These are phyloP conservation scores for Leptodontidium sp. DNA, from an alignment of 2,329 filamentous ascomycete genomes.

Conservation along the genomic window DNA sequence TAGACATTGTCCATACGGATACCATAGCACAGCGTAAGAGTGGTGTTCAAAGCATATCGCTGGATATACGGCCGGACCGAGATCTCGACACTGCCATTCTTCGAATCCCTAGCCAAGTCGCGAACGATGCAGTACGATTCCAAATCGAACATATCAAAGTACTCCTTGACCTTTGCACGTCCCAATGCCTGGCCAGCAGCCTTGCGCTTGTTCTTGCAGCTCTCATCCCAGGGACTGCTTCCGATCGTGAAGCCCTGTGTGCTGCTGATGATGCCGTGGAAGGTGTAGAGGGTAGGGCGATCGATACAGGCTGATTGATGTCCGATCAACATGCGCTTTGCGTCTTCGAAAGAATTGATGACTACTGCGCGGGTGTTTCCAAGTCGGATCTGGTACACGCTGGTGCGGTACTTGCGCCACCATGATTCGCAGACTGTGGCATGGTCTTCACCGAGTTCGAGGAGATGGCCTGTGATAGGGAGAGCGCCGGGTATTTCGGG, in stretches of 20 bases:
- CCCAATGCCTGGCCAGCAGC: conserved; percentile 57
- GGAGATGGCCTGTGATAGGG: conserved; percentile 59
- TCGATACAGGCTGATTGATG: conserved; percentile 60
- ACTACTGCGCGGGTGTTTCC: conserved; percentile 62
- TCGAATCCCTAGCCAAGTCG: conserved; percentile 55
- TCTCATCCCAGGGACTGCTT: conserved; percentile 61
- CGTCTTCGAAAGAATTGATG: conserved; percentile 61
- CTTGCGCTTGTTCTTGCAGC: conserved; percentile 61
- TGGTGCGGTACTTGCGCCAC: conserved; percentile 56
- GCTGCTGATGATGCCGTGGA: conserved; percentile 60
- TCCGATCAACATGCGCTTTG: conserved; percentile 58
- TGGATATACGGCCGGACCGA: conserved; percentile 60
- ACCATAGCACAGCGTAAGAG: conserved; percentile 61
- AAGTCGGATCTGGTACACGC: conserved; percentile 60
- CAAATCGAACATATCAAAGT: conserved; percentile 61
- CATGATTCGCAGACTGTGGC: conserved; percentile 59
- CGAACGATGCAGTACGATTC: conserved; percentile 60
- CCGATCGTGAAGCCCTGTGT: conserved; percentile 64
- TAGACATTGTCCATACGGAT: conserved; percentile 63
- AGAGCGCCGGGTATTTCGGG: conserved; percentile 59
- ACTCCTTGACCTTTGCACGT: conserved; percentile 55
- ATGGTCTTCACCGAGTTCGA: conserved; percentile 61
- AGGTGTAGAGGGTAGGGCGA: conserved; percentile 59
- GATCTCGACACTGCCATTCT: conserved; percentile 52
- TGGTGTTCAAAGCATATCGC: conserved; percentile 61